phyloP scores from a whole-genome alignment of 148 eudicot species.

The Nepenthes mirabilis region DNA sequence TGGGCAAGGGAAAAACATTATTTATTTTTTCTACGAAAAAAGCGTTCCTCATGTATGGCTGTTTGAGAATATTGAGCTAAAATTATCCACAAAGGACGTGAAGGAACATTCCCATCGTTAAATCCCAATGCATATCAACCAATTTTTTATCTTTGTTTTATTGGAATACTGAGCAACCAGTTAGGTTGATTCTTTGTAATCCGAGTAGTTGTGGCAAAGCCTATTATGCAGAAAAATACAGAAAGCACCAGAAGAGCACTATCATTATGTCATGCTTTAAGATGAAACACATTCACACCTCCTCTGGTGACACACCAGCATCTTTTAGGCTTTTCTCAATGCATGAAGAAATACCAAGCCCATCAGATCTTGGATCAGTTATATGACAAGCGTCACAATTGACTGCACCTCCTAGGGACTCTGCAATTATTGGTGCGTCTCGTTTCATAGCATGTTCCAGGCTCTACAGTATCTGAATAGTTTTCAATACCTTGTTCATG shows the following conservation, averaged over 20 bases:
- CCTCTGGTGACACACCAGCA: slow-evolving; percentile 93
- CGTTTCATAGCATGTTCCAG: slow-evolving; percentile 94
- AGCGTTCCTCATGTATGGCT: too few species aligned
- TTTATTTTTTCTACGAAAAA: too few species aligned
- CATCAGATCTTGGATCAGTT: slow-evolving; percentile 96
- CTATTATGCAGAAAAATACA: too few species aligned
- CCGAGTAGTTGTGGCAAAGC: too few species aligned
- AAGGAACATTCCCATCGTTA: too few species aligned
- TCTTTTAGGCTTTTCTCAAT: slow-evolving; percentile 63
- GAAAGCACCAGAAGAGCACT: neutral
- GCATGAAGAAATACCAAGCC: slow-evolving; percentile 92
- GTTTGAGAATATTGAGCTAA: too few species aligned
- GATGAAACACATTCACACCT: slow-evolving; percentile 26
- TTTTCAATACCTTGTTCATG: neutral
- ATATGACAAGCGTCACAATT: slow-evolving; percentile 94
- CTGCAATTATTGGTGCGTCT: slow-evolving; percentile 83
- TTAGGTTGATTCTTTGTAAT: too few species aligned
- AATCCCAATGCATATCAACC: too few species aligned
- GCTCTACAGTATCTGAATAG: slow-evolving; percentile 75
- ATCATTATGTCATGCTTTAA: neutral
- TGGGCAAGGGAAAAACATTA: too few species aligned
- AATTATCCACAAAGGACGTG: too few species aligned
- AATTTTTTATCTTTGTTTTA: too few species aligned
- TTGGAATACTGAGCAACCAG: too few species aligned
- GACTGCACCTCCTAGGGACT: slow-evolving; percentile 85